Base-by-base conservation (phyloP, 2,329 filamentous ascomycete genomes). In the Epichloe sp. region DNA sequence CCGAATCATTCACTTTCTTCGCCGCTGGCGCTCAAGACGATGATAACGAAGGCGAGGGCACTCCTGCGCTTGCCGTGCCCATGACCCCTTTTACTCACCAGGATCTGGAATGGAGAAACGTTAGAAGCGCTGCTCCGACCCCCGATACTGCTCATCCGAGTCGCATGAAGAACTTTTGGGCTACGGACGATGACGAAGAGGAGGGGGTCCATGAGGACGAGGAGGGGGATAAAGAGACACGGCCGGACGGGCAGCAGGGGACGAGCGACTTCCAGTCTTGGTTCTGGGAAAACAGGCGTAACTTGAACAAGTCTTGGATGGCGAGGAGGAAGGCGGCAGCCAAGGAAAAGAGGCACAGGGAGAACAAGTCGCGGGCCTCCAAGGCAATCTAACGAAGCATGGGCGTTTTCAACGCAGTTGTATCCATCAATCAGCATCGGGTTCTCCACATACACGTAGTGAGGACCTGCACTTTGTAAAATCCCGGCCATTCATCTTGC, bases 121-220 rank as follows among this genome's bases (percentile, higher is more conserved):
- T 86, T n/a, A 79, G 93, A 51, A 96, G 89, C 63, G 89, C 89
- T 5, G 93, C 93, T 2, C 93, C 93, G 0, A 98, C 93, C 0
- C 93, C 93, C 0, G 93, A 98, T 63, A 97, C 93, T 0, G 88
- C 88, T 2, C 82, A 89, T 53, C 82, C 86, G 2, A 81, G 74
- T 41, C 79, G 80, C 31, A 76, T 72, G 52, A 83, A 84, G 61
- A 72, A 74, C 55, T 73, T 83, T 26, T 82, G 78, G 74, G 75
- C 8, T 67, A 72, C 11, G 68, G 63, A 65, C 1, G 62, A 64
- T 2, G 64, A 66, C 1, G 64, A 63, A 1, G 62, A 63, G 0
- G 65, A 63, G 7, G 40, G 15, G 3, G 36, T 4, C 3, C 63
- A 65, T 11, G 63, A 60, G 17, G 60, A 58, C 17, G 58, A 54